A percentile compares a stretch with the other conserved stretches of the same genome.
Conservation (phyloP, 805 yeast species). For the Torulaspora delbrueckii region DNA sequence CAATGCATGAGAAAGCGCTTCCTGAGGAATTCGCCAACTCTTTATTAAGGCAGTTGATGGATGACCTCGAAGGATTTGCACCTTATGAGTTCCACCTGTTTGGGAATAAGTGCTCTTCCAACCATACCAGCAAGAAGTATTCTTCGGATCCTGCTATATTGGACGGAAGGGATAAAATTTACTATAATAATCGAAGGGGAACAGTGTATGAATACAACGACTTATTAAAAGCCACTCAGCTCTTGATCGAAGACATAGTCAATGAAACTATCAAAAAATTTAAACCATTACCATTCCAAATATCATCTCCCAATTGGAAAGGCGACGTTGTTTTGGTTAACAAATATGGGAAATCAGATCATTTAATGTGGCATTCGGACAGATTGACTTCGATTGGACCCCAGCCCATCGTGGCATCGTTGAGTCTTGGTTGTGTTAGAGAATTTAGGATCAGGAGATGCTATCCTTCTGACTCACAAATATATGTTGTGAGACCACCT, state of each 20-base stretch:
- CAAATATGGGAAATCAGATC: conserved; percentile 46
- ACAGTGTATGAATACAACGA: conserved; percentile 36
- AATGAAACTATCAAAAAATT: conserved; percentile 36
- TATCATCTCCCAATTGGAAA: conserved; percentile 40
- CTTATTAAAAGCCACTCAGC: conserved; percentile 39
- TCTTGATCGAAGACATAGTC: conserved; percentile 39
- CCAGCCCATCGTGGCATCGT: conserved; percentile 58
- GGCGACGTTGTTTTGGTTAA: conserved; percentile 55
- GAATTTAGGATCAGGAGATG: conserved; percentile 54
- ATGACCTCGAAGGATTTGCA: conserved; percentile 40
- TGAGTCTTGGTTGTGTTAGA: conserved; percentile 66
- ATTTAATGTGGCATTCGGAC: conserved; percentile 75
- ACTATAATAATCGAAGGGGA: conserved; percentile 39
- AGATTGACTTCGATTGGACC: conserved; percentile 70
- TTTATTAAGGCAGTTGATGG: conserved; percentile 39
- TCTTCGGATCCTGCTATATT: conserved; percentile 10
- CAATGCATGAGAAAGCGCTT: conserved; percentile 48
- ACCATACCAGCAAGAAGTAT: conserved; percentile 46
- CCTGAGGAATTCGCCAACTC: conserved; percentile 46
- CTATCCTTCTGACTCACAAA: conserved; percentile 27
- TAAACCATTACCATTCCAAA: conserved; percentile 38
- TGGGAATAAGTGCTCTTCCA: conserved; percentile 55
- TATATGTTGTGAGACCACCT: conserved; percentile 47
- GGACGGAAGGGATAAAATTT: conserved; percentile 9
- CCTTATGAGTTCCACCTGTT: conserved; percentile 53